Base-by-base conservation (phyloP, 2,329 filamentous ascomycete species). In the Claviceps africana region DNA sequence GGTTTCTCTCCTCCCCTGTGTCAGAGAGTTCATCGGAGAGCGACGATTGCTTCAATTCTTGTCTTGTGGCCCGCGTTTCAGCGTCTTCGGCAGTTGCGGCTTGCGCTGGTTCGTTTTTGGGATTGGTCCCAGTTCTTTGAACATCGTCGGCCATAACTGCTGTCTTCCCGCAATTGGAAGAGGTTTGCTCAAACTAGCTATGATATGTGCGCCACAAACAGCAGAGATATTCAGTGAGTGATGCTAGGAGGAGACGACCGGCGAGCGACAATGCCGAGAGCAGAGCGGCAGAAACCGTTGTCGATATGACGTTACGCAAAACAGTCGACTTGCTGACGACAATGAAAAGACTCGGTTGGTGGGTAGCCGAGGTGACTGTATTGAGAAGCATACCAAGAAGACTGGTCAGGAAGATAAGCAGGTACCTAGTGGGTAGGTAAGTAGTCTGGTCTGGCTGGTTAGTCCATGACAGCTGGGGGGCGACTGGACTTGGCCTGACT, bases 11-110 rank as follows among this genome's bases (percentile, higher is more conserved):
- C 28, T 50, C 43, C 30, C 28, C 51, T 7, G 50, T 37, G 22
- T 52, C 48, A 50, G 52, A 54, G 50, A 51, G 47, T 33, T 47
- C 39, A 49, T 77, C 79, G 17, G 80, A 83, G 56, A 84, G 82
- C 50, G 70, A 74, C 10, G 80, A 81, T 56, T 83, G 78, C 67
- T 77, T 80, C 42, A 84, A 72, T 66, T 84, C 81, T 60, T 82
- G 76, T 55, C 81, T 76, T 37, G 81, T 72, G 50, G 79, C 79
- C 54, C 77, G 77, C 42, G 81, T 84, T 60, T 80, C 79, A 37
- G 78, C 76, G 63, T 84, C 81, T 59, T 84, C 81, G 51, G 70
- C 73, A 35, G 61, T 60, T 53, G 69, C 66, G 56, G 67, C 57
- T 48, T 60, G 61, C 51, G 60, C 50, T 47, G 58, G 59, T 31